A percentile compares a stretch with the other conserved stretches of the same genome.
These are phyloP conservation scores for Tylopilus subfusipes DNA, from an alignment of 768 basidiomycete genomes.

Conservation along the genomic window DNA sequence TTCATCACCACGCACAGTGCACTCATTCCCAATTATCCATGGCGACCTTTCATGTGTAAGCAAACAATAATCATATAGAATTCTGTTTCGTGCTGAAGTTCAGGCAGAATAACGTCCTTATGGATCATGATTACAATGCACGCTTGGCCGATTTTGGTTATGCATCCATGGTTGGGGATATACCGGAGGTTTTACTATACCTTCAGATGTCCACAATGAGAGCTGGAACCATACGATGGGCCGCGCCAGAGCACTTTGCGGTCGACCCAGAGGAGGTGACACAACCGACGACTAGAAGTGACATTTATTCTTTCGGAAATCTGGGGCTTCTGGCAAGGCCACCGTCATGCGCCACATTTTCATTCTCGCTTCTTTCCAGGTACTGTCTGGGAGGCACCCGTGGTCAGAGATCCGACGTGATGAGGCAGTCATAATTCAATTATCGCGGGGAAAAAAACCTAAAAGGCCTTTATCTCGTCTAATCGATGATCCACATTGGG, in stretches of 20 bases:
- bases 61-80: not conserved
- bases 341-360: not conserved
- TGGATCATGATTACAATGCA: not conserved
- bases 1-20: constrained; percentile 3
- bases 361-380: constrained; percentile 14
- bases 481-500: constrained; percentile 5
- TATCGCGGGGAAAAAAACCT: not conserved
- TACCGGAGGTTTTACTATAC: not conserved
- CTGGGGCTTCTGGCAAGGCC: constrained; percentile 22
- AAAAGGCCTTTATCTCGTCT: not conserved
- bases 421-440: not conserved
- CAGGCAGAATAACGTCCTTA: constrained; percentile 4
- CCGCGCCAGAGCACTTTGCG: constrained; percentile 34
- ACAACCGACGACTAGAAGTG: not conserved
- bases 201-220: constrained; percentile 29
- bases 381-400: constrained; percentile 8
- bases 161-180: constrained; percentile 2
- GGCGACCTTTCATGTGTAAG: constrained; percentile 12
- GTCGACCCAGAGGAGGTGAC: constrained; percentile 4
- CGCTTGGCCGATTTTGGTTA: constrained; percentile 4
- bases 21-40: constrained; percentile 11
- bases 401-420: not conserved
- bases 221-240: constrained; percentile 39
- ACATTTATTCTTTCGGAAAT: constrained; percentile 26
- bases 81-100: not conserved